These are phyloP conservation scores for Coemansia sp. DNA, from an alignment of 192 early-diverging fungal species.

Conservation along the genomic window DNA sequence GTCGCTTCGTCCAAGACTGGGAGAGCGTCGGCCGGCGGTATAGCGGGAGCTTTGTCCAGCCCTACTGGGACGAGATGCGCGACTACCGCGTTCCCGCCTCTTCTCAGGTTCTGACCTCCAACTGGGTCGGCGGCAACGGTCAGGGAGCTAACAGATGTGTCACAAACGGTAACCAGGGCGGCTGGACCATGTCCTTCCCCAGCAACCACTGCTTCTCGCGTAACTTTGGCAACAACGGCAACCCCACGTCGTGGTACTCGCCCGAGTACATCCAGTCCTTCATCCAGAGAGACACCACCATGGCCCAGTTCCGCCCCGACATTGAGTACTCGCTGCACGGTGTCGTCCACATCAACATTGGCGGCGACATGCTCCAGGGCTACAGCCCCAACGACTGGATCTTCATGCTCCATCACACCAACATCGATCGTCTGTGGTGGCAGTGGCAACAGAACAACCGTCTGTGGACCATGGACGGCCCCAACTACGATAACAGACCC, in stretches of 20 bases:
- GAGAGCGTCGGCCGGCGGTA: conserved; percentile 47
- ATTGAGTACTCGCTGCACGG: conserved; percentile 57
- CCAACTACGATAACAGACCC: conserved; percentile 29
- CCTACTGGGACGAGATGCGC: conserved; percentile 60
- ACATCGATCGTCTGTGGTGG: conserved; percentile 58
- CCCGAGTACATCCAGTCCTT: conserved; percentile 52
- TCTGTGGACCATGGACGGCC: conserved; percentile 50
- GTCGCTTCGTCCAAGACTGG: conserved; percentile 57
- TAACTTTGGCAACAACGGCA: conserved; percentile 52
- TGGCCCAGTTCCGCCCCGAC: conserved; percentile 46
- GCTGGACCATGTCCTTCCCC: conserved; percentile 48
- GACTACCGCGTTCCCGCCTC: conserved; percentile 48
- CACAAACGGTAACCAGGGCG: conserved; percentile 38
- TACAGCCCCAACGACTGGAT: conserved; percentile 58
- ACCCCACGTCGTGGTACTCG: conserved; percentile 43
- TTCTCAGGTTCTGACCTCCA: conserved; percentile 41
- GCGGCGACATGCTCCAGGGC: conserved; percentile 57
- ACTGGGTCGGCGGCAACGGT: conserved; percentile 58
- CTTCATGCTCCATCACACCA: conserved; percentile 59
- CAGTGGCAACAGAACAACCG: conserved; percentile 53
- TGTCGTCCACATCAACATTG: conserved; percentile 53
- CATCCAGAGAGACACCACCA: conserved; percentile 39
- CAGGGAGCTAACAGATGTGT: conserved; percentile 41
- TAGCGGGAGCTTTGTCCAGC: conserved; percentile 41
- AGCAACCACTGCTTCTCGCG: conserved; percentile 55